Conservation (phyloP, 495 filamentous ascomycete species). For the Lasiosphaeria hispida region DNA sequence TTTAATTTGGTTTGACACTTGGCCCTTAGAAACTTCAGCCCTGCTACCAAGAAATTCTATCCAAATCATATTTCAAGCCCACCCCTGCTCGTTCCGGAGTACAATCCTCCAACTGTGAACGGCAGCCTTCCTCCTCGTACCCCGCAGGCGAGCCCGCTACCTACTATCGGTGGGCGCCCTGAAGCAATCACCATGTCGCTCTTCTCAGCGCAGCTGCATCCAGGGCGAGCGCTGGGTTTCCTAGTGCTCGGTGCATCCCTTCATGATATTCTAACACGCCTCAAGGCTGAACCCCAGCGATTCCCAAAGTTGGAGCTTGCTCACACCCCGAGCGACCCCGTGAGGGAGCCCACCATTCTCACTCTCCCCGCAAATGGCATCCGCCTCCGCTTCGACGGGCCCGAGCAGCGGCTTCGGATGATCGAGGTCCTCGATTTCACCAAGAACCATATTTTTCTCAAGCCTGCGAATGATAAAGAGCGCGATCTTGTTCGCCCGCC, state of each 20-base stretch:
- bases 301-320: constrained; percentile 81
- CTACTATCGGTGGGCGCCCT: too few species aligned
- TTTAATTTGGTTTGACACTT: too few species aligned
- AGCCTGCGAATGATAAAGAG: constrained; percentile 68
- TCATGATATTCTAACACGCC: constrained; percentile 77
- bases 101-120: too few species aligned
- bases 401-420: constrained; percentile 84
- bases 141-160: background rate
- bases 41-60: too few species aligned
- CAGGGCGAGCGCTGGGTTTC: constrained; percentile 74
- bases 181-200: constrained; percentile 34
- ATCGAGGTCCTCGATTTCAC: constrained; percentile 90
- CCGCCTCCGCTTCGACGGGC: constrained; percentile 87
- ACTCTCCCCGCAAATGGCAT: constrained; percentile 79
- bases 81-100: background rate
- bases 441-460: constrained; percentile 78
- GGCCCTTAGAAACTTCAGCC: too few species aligned
- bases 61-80: too few species aligned
- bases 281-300: constrained; percentile 77
- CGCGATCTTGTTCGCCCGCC: constrained; percentile 73
- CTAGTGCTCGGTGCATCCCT: constrained; percentile 85
- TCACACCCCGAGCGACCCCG: constrained; percentile 67
- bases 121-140: background rate
- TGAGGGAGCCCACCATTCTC: constrained; percentile 68
- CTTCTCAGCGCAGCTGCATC: constrained; percentile 68